These are phyloP conservation scores for Zasmidium cellare DNA, from an alignment of 2,329 filamentous ascomycete genomes.

Conservation along the genomic window DNA sequence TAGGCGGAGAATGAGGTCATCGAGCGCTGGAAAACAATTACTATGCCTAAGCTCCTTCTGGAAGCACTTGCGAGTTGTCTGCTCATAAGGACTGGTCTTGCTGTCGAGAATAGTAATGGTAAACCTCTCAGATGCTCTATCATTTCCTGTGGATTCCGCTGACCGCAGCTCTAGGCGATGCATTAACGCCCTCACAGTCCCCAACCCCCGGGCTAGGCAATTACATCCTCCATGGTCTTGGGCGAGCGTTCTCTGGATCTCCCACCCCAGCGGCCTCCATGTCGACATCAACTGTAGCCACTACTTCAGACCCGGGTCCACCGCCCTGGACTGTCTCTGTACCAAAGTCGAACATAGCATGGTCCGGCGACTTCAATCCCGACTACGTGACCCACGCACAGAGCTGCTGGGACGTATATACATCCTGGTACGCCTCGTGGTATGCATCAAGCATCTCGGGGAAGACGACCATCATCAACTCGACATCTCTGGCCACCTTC, in stretches of 20 bases:
- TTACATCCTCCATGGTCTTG: background rate
- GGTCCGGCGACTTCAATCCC: background rate
- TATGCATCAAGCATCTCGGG: background rate
- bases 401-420: constrained; percentile 12
- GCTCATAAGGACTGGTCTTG: background rate
- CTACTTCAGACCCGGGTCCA: background rate
- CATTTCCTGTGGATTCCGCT: background rate
- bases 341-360: background rate
- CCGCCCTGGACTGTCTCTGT: background rate
- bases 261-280: background rate
- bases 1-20: background rate
- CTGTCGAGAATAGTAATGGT: background rate
- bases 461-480: background rate
- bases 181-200: background rate
- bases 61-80: background rate
- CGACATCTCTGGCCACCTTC: background rate
- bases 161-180: background rate
- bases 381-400: constrained; percentile 6
- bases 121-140: background rate
- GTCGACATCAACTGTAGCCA: background rate
- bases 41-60: background rate
- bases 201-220: background rate
- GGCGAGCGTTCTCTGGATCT: background rate
- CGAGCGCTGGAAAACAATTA: background rate
- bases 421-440: constrained; percentile 5